These are phyloP conservation scores for Thalassiosira sp. DNA, from an alignment of 352 stramenopile genomes.

Conservation along the genomic window DNA sequence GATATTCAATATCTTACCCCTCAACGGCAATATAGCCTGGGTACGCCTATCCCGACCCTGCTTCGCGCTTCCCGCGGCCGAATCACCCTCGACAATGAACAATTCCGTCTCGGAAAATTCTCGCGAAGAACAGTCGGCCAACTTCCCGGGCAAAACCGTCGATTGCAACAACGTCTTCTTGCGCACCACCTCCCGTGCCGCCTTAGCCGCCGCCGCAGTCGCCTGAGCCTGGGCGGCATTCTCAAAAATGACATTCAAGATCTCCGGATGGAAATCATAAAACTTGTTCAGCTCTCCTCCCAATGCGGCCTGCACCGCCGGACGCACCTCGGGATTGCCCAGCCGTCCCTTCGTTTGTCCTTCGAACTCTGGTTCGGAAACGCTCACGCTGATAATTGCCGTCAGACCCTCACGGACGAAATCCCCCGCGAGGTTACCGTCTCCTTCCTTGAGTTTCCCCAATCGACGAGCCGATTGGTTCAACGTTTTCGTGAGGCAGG, in stretches of 20 bases:
- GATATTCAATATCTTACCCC: conserved; percentile 89
- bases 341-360: conserved; percentile 87
- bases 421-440: conserved; percentile 75
- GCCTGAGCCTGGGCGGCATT: conserved; percentile 81
- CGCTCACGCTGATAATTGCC: conserved; percentile 82
- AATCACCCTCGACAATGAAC: conserved; percentile 86
- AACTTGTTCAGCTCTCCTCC: conserved; percentile 76
- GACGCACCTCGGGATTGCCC: conserved; percentile 84
- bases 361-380: conserved; percentile 87
- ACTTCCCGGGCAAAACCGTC: conserved; percentile 83
- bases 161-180: conserved; percentile 84
- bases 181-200: conserved; percentile 84
- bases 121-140: conserved; percentile 79
- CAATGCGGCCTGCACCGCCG: conserved; percentile 76
- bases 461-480: conserved; percentile 79
- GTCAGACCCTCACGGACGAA: conserved; percentile 83
- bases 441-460: conserved; percentile 77
- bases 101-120: conserved; percentile 80
- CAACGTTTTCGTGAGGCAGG: conserved; percentile 79
- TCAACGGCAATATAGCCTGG: conserved; percentile 87
- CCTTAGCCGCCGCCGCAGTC: conserved; percentile 82
- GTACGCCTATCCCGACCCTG: conserved; percentile 80
- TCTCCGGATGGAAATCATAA: conserved; percentile 84
- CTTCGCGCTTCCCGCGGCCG: conserved; percentile 83
- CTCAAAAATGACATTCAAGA: conserved; percentile 80